These are phyloP conservation scores for Zygosaccharomyces lentus DNA, from an alignment of 805 yeast species.

Conservation along the genomic window DNA sequence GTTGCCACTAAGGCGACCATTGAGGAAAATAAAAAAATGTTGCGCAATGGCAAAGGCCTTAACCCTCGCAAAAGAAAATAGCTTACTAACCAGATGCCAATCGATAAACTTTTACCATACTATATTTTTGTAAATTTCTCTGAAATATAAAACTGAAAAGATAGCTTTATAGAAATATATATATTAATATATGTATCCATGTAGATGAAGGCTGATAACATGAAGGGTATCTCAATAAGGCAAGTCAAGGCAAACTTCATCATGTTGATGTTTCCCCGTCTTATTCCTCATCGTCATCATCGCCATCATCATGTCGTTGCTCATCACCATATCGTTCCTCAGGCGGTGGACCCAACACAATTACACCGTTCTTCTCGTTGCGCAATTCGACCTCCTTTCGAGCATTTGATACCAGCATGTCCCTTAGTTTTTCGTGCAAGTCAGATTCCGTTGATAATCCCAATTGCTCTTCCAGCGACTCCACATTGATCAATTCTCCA, in stretches of 20 bases:
- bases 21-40: slow-evolving; percentile 41
- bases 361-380: slow-evolving; percentile 33
- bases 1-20: slow-evolving; percentile 29
- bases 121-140: neutral
- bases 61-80: slow-evolving; percentile 37
- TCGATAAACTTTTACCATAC: slow-evolving; percentile 10
- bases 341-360: slow-evolving; percentile 32
- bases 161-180: slow-evolving; percentile 2
- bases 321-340: slow-evolving; percentile 6
- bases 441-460: slow-evolving; percentile 21
- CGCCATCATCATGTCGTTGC: neutral
- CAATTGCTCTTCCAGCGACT: slow-evolving; percentile 17
- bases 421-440: slow-evolving; percentile 26
- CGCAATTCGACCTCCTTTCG: slow-evolving; percentile 27
- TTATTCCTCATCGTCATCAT: neutral
- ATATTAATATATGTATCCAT: slow-evolving; percentile 5
- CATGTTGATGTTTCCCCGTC: neutral
- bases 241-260: neutral
- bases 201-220: neutral
- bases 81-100: neutral
- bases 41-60: slow-evolving; percentile 61
- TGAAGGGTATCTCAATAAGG: too few species aligned
- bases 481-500: slow-evolving; percentile 16
- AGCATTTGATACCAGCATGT: slow-evolving; percentile 25
- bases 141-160: neutral